Conservation (phyloP, 129 eudicot species). For the Gnaphalium uliginosum region DNA sequence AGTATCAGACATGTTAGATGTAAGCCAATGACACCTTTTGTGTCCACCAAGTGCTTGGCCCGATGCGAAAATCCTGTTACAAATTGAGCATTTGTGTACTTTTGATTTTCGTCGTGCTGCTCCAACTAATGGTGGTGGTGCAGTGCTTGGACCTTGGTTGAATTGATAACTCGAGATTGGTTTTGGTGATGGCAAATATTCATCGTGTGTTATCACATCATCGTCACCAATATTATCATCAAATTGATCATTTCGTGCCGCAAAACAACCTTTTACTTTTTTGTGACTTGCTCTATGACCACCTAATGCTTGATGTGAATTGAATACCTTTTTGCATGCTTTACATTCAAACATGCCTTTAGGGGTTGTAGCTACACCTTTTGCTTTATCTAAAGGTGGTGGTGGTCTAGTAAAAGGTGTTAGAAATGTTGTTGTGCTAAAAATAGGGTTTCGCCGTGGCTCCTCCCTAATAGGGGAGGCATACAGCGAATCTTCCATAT, state of each 20-base stretch:
- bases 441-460: constrained; percentile 48
- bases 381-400: constrained; percentile 44
- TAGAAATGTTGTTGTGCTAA: constrained; percentile 27
- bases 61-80: constrained; percentile 71
- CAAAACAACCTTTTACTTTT: constrained; percentile 87
- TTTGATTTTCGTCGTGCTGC: constrained; percentile 63
- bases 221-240: constrained; percentile 48
- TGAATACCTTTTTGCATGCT: constrained; percentile 88
- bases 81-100: constrained; percentile 86
- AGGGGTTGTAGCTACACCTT: constrained; percentile 46
- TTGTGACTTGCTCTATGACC: constrained; percentile 96
- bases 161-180: constrained; percentile 44
- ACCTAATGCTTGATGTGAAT: constrained; percentile 92
- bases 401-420: constrained; percentile 32
- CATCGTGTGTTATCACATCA: constrained; percentile 52
- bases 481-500: constrained; percentile 56
- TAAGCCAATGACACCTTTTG: constrained; percentile 94
- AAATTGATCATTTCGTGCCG: constrained; percentile 57
- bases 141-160: constrained; percentile 43
- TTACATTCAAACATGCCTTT: constrained; percentile 87
- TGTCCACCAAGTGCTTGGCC: constrained; percentile 96
- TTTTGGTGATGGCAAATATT: constrained; percentile 51
- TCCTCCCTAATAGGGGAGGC: constrained; percentile 70
- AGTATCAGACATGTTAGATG: constrained; percentile 61
- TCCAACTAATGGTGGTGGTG: constrained; percentile 34